A percentile compares a stretch with the other conserved stretches of the same genome.
phyloP scores from a whole-genome alignment of 768 basidiomycete species.

The Pholiota conissans region DNA sequence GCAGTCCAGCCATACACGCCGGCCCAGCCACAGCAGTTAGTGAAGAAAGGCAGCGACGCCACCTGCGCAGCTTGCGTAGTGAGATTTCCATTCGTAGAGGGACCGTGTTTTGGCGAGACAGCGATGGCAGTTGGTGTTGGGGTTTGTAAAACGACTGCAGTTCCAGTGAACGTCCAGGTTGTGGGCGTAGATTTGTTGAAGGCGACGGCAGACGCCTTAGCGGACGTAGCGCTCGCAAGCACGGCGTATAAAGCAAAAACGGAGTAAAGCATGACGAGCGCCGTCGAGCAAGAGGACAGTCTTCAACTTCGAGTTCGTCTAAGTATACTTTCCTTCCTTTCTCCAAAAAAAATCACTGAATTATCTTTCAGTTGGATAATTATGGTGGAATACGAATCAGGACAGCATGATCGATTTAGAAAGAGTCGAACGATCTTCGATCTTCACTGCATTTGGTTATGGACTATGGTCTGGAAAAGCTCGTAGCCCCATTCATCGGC shows the following conservation, averaged over 20 bases:
- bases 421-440: no score
- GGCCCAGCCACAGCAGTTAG: constrained; percentile 10
- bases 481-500: no score
- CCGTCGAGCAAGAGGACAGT: no score
- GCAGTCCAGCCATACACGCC: constrained; percentile 6
- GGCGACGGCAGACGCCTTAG: neutral
- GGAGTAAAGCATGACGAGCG: neutral
- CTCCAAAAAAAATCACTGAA: no score
- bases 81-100: no score
- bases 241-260: neutral
- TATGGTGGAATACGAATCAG: no score
- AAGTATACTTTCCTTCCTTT: no score
- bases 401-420: no score
- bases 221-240: neutral
- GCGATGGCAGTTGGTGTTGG: neutral
- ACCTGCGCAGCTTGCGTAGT: neutral
- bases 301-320: no score
- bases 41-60: constrained; percentile 4
- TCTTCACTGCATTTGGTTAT: no score
- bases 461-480: no score
- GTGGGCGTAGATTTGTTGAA: neutral
- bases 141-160: neutral
- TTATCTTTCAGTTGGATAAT: no score
- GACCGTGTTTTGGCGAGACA: neutral
- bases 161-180: neutral